These are phyloP conservation scores for Cladosporium colombiae DNA, from an alignment of 2,329 filamentous ascomycete genomes.

Conservation along the genomic window DNA sequence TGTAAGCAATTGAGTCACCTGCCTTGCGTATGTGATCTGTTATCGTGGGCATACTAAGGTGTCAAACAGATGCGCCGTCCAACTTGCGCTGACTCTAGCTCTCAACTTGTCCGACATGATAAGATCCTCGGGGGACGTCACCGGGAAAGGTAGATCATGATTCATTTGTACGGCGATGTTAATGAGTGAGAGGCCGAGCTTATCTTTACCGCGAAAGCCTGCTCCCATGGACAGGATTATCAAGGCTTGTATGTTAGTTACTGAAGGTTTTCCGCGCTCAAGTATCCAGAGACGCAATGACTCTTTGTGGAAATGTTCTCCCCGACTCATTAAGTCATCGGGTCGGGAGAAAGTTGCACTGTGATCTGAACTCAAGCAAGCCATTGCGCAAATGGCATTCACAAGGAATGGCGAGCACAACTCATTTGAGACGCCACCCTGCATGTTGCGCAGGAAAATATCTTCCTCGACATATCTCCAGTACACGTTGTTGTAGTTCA, in stretches of 20 bases:
- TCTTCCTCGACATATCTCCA: slow-evolving; percentile 38
- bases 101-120: neutral
- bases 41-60: neutral
- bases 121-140: neutral
- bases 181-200: neutral
- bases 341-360: neutral
- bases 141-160: neutral
- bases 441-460: slow-evolving; percentile 40
- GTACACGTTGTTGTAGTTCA: slow-evolving; percentile 29
- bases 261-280: neutral
- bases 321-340: slow-evolving; percentile 6
- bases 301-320: slow-evolving; percentile 9
- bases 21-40: neutral
- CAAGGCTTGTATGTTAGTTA: slow-evolving; percentile 10
- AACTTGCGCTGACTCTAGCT: neutral
- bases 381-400: neutral
- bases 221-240: neutral
- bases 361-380: neutral
- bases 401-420: neutral
- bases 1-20: neutral
- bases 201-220: slow-evolving; percentile 10
- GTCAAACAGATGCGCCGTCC: neutral
- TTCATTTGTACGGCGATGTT: neutral
- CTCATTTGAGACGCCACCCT: neutral
- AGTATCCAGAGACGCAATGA: slow-evolving; percentile 11